Conservation (phyloP, 371 early-diverging fungal species). For the Chytridium lagenaria region DNA sequence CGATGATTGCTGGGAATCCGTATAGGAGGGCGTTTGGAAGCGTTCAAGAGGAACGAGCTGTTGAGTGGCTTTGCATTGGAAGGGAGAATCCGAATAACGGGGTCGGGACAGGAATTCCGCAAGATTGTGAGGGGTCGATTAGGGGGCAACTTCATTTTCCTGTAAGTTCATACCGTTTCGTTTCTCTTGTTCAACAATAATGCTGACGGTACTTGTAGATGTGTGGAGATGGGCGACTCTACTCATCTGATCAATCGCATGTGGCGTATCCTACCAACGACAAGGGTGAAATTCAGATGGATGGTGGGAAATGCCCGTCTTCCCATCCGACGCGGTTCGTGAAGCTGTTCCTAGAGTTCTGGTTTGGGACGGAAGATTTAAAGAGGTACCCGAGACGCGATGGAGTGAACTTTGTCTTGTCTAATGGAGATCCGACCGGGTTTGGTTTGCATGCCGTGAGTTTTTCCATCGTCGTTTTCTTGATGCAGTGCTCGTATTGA, state of each 20-base stretch:
- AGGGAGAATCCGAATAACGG: conserved; percentile 1
- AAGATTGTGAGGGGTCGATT: not conserved
- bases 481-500: not conserved
- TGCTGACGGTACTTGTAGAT: not conserved
- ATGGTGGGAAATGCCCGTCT: conserved; percentile 11
- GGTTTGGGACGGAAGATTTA: not conserved
- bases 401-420: not conserved
- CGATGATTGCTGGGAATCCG: conserved; percentile 7
- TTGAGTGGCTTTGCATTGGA: conserved; percentile 18
- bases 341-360: not conserved
- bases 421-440: not conserved
- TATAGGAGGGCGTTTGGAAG: not conserved
- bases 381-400: not conserved
- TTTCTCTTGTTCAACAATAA: not conserved
- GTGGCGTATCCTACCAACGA: not conserved
- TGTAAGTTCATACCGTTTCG: not conserved
- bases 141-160: conserved; percentile 3
- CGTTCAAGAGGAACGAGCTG: not conserved
- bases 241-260: conserved; percentile 4
- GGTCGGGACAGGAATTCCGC: not conserved
- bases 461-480: not conserved
- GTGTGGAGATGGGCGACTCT: not conserved
- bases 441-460: not conserved
- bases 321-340: conserved; percentile 12
- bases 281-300: conserved; percentile 2